phyloP scores from a whole-genome alignment of 23 red algal species.

The Gracilaria vermiculophylla region DNA sequence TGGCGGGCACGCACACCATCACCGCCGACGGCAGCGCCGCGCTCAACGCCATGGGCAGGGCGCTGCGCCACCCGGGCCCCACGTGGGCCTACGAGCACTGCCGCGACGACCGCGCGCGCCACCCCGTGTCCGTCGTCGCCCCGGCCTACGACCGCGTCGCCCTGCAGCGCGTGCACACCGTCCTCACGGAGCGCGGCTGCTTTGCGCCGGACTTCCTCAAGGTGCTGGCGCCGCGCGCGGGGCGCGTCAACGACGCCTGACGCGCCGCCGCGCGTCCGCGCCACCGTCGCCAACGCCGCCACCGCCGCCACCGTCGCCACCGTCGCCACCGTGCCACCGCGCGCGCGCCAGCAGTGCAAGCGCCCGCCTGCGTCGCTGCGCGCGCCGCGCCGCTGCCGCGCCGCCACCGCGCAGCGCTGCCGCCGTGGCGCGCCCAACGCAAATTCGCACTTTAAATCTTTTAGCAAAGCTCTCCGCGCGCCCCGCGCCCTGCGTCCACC shows the following conservation, averaged over 20 bases:
- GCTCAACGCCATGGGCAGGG: neutral
- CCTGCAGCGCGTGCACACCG: conserved; percentile 28
- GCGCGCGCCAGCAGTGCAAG: neutral
- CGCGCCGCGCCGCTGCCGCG: neutral
- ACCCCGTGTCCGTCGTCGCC: conserved; percentile 23
- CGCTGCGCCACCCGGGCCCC: neutral
- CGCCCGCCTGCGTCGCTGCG: neutral
- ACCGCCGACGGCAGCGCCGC: conserved; percentile 15
- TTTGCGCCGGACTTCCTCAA: conserved; percentile 44
- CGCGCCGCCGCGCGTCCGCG: neutral
- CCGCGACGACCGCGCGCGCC: conserved; percentile 17
- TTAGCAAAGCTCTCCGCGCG: neutral
- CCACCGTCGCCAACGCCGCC: neutral
- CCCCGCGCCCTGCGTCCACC: neutral
- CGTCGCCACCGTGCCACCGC: neutral
- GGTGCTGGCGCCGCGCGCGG: conserved; percentile 18
- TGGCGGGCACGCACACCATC: conserved; percentile 3
- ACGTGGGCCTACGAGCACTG: conserved; percentile 39
- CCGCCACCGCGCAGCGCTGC: neutral
- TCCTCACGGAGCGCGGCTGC: conserved; percentile 38
- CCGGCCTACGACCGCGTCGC: conserved; percentile 33
- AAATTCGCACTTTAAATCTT: conserved; percentile 28
- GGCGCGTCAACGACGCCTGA: neutral
- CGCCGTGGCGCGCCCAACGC: neutral
- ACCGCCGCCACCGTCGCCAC: neutral